Evolutionary conservation across 2,329 filamentous ascomycete species (phyloP), one percentile per base, ranked within the genome.

Genomic region (Bisporella sp.): DNA sequence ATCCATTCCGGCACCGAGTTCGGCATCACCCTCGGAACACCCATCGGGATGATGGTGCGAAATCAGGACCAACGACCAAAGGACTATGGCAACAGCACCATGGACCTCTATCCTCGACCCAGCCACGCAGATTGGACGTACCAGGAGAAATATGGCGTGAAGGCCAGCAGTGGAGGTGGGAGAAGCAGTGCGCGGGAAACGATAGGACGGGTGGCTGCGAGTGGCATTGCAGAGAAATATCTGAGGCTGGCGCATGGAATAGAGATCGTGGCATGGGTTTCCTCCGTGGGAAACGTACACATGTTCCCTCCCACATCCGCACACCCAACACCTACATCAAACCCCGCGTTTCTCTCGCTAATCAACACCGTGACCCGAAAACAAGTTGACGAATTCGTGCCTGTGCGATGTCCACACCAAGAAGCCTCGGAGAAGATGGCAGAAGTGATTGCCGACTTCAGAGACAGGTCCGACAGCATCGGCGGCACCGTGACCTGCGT

Each of bases 71-170:
- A 96, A 67, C 77, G 92, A 56, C 92, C 91, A 37, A 84, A 89
- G 66, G 93, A 99, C 74, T 97, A 97, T 71, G 87, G 87, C 50
- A 81, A 82, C 71, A 80, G 82, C 66, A 96, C 91, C 31, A 96
- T 96, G 81, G 89, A 97, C 70, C 73, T 83, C 55, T 97, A 86
- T 77, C 93, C 93, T 4, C 81, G 93, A 47, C 93, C 92, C 35
- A 89, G 84, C 66, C 93, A 97, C 71, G 92, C 93, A 53, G 92
- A 97, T 71, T 96, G 87, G 81, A 97, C 93, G 54, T 97, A 97
- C 72, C 77, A 96, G 54, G 88, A 96, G 69, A 97, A 97, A 73
- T 99, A 99, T 69, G 92, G 92, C 51, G 84, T 95, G 60, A 95
- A 95, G 75, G 90, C 93, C 37, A 88, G 82, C 67, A 90, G 84